Conservation (phyloP, 495 filamentous ascomycete genomes). For the Bathelium albidoporum region DNA sequence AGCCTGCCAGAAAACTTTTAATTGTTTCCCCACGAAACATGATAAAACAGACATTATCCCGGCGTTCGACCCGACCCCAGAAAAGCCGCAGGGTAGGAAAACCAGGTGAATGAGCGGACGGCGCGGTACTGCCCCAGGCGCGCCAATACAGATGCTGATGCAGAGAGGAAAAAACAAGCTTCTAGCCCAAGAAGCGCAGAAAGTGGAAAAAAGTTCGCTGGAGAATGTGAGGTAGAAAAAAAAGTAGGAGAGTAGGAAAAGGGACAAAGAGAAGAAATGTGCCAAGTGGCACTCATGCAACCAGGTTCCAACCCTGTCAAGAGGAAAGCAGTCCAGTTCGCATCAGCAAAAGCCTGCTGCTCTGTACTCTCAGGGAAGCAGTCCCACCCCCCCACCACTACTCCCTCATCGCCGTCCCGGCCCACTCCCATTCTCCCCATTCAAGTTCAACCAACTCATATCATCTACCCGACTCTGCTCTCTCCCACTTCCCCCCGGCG, state of each 20-base stretch:
- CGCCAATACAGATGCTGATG: slow-evolving; percentile 3
- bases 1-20: not conserved
- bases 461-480: not conserved
- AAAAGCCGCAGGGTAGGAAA: not conserved
- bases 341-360: no score
- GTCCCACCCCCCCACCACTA: no score
- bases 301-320: not conserved
- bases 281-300: not conserved
- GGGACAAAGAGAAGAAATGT: not conserved
- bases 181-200: no score
- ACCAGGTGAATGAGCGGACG: not conserved
- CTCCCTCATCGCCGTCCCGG: not conserved
- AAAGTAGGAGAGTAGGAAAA: not conserved
- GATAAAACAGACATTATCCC: not conserved
- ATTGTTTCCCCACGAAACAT: not conserved
- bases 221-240: not conserved
- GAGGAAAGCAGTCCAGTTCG: no score
- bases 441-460: slow-evolving; percentile 1
- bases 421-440: not conserved
- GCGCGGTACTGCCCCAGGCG: not conserved
- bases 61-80: not conserved
- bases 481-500: not conserved
- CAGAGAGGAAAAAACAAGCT: no score
- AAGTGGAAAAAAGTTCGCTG: no score
- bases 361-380: no score